Evolutionary conservation across 2,329 filamentous ascomycete genomes (phyloP).

Genomic region (Dactylellina parvicollis): DNA sequence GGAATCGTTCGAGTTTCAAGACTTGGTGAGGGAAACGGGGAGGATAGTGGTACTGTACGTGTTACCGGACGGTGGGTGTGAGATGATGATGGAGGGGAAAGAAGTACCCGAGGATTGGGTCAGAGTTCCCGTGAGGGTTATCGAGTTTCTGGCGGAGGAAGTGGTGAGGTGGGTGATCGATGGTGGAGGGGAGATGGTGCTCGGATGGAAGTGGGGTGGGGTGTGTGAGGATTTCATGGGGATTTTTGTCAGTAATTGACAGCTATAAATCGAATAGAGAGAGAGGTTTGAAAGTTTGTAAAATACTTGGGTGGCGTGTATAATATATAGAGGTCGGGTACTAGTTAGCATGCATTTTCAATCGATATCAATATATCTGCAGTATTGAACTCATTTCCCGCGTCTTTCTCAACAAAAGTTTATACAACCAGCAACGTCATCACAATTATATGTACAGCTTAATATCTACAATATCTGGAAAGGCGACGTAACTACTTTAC

Average conservation of each 20-base stretch:
- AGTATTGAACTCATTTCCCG: not conserved
- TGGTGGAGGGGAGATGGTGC: not conserved
- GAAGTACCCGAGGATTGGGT: constrained; percentile 15
- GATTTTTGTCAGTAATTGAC: not conserved
- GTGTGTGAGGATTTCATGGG: not conserved
- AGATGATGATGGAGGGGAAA: constrained; percentile 3
- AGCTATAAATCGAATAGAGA: too few relatives aligned
- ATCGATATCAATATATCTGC: not conserved
- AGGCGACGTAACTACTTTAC: not conserved
- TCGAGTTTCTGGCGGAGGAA: constrained; percentile 20
- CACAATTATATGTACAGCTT: constrained; percentile 20
- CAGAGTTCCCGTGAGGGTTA: constrained; percentile 10
- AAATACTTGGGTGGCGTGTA: not conserved
- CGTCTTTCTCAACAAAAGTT: too few relatives aligned
- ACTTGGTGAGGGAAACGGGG: not conserved
- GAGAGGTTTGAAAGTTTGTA: not conserved
- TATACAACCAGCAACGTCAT: constrained; percentile 11
- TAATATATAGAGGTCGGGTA: not conserved
- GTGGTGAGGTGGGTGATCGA: constrained; percentile 13
- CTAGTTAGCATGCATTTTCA: too few relatives aligned
- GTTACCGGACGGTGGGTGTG: constrained; percentile 18
- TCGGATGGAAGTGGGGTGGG: not conserved
- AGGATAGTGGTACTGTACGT: constrained; percentile 4
- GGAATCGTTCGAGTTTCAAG: constrained; percentile 11
- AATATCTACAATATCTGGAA: constrained; percentile 1